phyloP scores from a whole-genome alignment of 495 filamentous ascomycete species.

The Penicillium desertorum region DNA sequence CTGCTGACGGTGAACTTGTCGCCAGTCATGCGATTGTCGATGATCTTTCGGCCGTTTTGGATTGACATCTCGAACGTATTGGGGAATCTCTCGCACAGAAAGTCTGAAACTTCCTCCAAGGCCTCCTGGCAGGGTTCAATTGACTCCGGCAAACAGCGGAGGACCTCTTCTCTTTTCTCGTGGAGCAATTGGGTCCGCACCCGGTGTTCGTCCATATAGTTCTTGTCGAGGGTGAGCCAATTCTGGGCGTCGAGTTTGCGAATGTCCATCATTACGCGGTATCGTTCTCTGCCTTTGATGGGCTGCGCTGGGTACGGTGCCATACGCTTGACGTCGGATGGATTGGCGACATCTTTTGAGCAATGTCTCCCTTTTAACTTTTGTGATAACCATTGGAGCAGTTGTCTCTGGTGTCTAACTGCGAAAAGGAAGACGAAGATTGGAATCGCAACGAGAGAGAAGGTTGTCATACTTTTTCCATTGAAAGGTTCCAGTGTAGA shows the following conservation, averaged over 20 bases:
- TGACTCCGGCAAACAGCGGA: constrained; percentile 52
- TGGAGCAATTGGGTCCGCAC: constrained; percentile 45
- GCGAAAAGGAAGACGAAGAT: constrained; percentile 43
- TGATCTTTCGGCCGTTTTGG: constrained; percentile 26
- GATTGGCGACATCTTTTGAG: constrained; percentile 14
- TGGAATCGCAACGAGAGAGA: constrained; percentile 38
- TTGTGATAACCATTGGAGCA: constrained; percentile 22
- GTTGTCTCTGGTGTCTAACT: constrained; percentile 43
- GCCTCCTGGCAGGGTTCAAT: constrained; percentile 51
- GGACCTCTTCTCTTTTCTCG: constrained; percentile 42
- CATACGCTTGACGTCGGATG: constrained; percentile 39
- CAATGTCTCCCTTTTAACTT: constrained; percentile 12
- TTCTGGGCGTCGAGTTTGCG: constrained; percentile 50
- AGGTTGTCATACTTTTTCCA: constrained; percentile 35
- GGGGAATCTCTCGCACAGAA: constrained; percentile 50
- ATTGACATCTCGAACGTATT: constrained; percentile 43
- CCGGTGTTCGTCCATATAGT: constrained; percentile 50
- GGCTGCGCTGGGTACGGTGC: constrained; percentile 47
- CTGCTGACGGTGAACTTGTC: constrained; percentile 46
- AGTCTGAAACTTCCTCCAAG: constrained; percentile 50
- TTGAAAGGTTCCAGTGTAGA: constrained; percentile 5
- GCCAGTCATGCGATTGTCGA: constrained; percentile 51
- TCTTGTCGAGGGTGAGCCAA: constrained; percentile 56
- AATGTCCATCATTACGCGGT: constrained; percentile 56
- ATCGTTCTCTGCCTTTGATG: constrained; percentile 46